Base-by-base conservation (phyloP, 805 yeast species). In the Pichia membranifaciens region DNA sequence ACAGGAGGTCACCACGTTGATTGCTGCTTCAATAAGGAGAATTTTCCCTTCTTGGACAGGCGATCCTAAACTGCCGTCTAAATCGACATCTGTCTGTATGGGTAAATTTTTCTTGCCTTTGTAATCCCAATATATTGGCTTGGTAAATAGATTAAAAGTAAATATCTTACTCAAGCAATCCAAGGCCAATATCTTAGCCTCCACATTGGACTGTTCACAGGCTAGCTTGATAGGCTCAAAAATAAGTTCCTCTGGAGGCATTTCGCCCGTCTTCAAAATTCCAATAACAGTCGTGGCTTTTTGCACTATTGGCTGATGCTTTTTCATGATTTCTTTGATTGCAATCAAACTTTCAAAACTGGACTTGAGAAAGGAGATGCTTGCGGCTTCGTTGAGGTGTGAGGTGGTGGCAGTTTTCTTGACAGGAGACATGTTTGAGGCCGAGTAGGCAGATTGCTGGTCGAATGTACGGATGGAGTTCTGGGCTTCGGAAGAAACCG, bases 111-210 rank as follows among this genome's bases (percentile, higher is more conserved):
- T 54, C 22, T 43, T 47, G 21, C 48, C 55, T 51, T 49, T 54
- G 67, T 73, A 45, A 69, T 70, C 70, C 38, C 76, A 69, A 17
- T 79, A 82, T 20, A 70, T 62, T 21, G 78, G 72, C 38, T 77
- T 74, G 48, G 75, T 86, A 58, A 90, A 84, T 45, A 83, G 78
- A 33, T 88, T 84, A 61, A 87, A 87, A n/a, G 95, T 85, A 64
- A 90, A 87, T 17, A 89, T 73, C 63, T 90, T 93, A 45, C 95
- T 86, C 48, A 93, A 76, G 53, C 91, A 78, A 61, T 91, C 97
- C 53, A 91, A 72, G 0, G 97, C 88, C 39, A 76, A 72, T 16
- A 83, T 74, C 55, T 85, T 84, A 39, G 87, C 74, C 13, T 80
- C 87, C 32, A 73, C 71, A 49, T 76, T 79, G 23, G 79, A 69